These are phyloP conservation scores for Diatrype stigma DNA, from an alignment of 2,329 filamentous ascomycete genomes.

Conservation along the genomic window DNA sequence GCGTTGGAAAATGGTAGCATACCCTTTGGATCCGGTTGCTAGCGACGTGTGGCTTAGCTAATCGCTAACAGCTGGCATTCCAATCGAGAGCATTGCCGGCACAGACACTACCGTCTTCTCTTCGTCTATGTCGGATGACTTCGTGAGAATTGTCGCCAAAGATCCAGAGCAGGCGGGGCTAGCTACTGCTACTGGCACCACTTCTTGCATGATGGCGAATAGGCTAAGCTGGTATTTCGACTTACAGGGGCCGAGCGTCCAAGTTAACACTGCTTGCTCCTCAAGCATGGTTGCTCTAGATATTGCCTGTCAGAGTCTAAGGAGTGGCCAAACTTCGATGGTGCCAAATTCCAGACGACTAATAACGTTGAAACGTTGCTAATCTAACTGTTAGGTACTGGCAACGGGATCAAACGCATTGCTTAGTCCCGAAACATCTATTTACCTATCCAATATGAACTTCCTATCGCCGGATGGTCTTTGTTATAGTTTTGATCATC, in stretches of 20 bases:
- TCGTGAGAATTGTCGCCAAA: background rate
- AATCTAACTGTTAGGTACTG: slow-evolving; percentile 1
- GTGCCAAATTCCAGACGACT: background rate
- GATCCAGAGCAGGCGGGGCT: slow-evolving; percentile 23
- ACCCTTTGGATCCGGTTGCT: background rate
- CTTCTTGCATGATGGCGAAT: slow-evolving; percentile 16
- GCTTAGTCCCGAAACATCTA: background rate
- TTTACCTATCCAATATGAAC: background rate
- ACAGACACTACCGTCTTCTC: background rate
- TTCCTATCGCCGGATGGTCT: slow-evolving; percentile 7
- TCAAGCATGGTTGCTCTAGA: slow-evolving; percentile 11
- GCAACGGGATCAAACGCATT: slow-evolving; percentile 8
- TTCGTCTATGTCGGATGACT: slow-evolving; percentile 1
- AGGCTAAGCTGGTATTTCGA: slow-evolving; percentile 16
- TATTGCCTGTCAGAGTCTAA: slow-evolving; percentile 16
- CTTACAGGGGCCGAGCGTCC: slow-evolving; percentile 13
- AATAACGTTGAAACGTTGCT: background rate
- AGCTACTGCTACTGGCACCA: slow-evolving; percentile 22
- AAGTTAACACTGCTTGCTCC: slow-evolving; percentile 18
- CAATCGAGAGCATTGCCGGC: background rate
- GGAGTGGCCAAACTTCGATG: slow-evolving; percentile 1
- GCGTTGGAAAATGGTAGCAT: slow-evolving; percentile 2
- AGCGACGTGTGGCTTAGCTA: background rate
- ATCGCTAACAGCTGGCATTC: slow-evolving; percentile 16
- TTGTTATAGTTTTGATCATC: slow-evolving; percentile 29